Evolutionary conservation across 2,329 filamentous ascomycete genomes (phyloP), one percentile per base, ranked within the genome.

Genomic region (Helotiales sp.): DNA sequence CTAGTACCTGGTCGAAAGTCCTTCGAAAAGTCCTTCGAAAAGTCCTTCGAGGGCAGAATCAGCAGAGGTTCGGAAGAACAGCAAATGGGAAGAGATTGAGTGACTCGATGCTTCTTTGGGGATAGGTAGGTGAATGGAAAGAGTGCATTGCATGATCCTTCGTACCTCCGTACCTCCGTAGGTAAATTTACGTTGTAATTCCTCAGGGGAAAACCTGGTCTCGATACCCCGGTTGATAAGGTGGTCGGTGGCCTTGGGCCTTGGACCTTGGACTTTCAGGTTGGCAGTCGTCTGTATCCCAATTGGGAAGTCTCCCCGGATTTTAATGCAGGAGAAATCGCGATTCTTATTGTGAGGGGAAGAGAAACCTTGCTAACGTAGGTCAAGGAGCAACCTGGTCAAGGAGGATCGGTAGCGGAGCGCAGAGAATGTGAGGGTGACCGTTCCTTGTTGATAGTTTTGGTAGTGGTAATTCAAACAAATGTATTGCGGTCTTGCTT

Each of bases 261-360:
- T 52, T 32, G 43, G 43, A 59, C 62, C 54, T 6, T 43, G 54
- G 54, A 30, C 3, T 26, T 45, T 45, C 20, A 65, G 63, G 61
- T 62, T 49, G 10, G 54, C 10, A 28, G 37, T 32, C n/a, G 37
- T 32, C n/a, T 52, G 47, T 30, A 40, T 26, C 60, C 61, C 5
- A 65, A 65, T 61, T 43, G 61, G 62, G 63, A 65, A 50, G n/a
- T 32, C 54, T 65, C 71, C 71, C 71, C 68, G 69, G 71, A 69
- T 66, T 70, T 22, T 64, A 55, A 26, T 40, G 49, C 69, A 55
- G 52, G 49, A 58, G 34, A 61, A 69, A 67, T 64, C 64, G 13
- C 43, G 62, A 54, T 62, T 55, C n/a, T 26, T 40, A 40, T 17
- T 52, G 26, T 8, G 54, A 15, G 32, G 54, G 32, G 20, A 17